phyloP scores from a whole-genome alignment of 2,329 filamentous ascomycete species.

The Apiospora pterosperma region DNA sequence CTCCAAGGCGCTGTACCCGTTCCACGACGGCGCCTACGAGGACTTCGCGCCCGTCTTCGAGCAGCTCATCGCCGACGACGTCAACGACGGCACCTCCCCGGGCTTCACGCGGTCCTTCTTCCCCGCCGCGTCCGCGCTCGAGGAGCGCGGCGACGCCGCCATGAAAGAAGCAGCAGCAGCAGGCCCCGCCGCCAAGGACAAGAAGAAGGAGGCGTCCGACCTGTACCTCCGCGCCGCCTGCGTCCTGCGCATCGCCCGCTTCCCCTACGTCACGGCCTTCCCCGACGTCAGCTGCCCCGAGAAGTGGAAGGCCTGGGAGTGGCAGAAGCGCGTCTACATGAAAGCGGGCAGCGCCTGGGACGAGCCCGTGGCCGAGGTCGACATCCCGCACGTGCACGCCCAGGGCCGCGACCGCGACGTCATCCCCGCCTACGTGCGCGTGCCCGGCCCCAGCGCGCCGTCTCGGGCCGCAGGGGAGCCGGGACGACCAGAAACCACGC shows the following conservation, averaged over 20 bases:
- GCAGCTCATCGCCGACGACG: slow-evolving; percentile 55
- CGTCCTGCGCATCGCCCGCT: slow-evolving; percentile 70
- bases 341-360: slow-evolving; percentile 53
- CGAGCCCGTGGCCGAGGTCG: slow-evolving; percentile 57
- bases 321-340: slow-evolving; percentile 61
- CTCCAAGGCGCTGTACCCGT: slow-evolving; percentile 64
- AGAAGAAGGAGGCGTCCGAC: slow-evolving; percentile 52
- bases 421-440: slow-evolving; percentile 64
- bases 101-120: slow-evolving; percentile 64
- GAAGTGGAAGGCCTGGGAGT: slow-evolving; percentile 62
- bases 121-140: slow-evolving; percentile 56
- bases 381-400: slow-evolving; percentile 55
- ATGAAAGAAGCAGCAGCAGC: too few species aligned
- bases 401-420: slow-evolving; percentile 45
- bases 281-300: slow-evolving; percentile 34
- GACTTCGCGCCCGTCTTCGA: slow-evolving; percentile 70
- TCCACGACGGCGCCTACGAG: slow-evolving; percentile 66
- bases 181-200: slow-evolving; percentile 32
- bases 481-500: background rate
- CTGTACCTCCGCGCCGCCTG: slow-evolving; percentile 69
- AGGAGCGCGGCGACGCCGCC: slow-evolving; percentile 47
- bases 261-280: slow-evolving; percentile 52
- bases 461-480: background rate
- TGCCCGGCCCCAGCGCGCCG: slow-evolving; percentile 38
- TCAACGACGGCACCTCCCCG: slow-evolving; percentile 63